Conservation (phyloP, 305 asterid genomes). For the Fraxinus greggii region DNA sequence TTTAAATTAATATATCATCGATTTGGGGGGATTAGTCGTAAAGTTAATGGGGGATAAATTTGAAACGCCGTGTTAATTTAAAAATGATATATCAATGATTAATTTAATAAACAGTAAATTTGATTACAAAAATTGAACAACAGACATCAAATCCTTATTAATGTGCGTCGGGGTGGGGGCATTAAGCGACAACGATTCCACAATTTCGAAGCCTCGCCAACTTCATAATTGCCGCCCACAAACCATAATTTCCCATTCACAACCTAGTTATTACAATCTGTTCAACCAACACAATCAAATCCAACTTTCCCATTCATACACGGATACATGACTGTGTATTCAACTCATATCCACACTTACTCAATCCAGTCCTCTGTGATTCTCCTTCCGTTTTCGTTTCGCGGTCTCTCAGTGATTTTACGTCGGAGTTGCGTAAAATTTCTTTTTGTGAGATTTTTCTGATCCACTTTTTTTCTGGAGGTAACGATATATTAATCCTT, state of each 20-base stretch:
- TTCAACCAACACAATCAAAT: neutral
- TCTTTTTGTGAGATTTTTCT: neutral
- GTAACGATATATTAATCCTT: neutral
- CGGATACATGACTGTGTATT: neutral
- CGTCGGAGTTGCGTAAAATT: neutral
- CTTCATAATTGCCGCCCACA: neutral
- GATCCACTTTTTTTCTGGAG: slow-evolving; percentile 27
- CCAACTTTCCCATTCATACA: neutral
- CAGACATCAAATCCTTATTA: too few species aligned
- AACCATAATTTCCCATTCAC: neutral
- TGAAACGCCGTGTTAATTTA: too few species aligned
- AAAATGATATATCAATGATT: too few species aligned
- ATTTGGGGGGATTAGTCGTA: too few species aligned
- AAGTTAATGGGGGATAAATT: too few species aligned
- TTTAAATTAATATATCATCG: too few species aligned
- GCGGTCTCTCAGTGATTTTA: neutral
- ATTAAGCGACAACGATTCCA: neutral
- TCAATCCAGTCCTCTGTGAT: neutral
- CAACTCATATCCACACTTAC: neutral
- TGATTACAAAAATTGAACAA: too few species aligned
- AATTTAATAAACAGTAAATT: too few species aligned
- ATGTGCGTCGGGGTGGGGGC: neutral
- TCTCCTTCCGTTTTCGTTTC: neutral
- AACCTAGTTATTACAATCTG: neutral
- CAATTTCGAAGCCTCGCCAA: neutral